Base-by-base conservation (phyloP, 495 filamentous ascomycete genomes). In the Margaritispora aquatica region DNA sequence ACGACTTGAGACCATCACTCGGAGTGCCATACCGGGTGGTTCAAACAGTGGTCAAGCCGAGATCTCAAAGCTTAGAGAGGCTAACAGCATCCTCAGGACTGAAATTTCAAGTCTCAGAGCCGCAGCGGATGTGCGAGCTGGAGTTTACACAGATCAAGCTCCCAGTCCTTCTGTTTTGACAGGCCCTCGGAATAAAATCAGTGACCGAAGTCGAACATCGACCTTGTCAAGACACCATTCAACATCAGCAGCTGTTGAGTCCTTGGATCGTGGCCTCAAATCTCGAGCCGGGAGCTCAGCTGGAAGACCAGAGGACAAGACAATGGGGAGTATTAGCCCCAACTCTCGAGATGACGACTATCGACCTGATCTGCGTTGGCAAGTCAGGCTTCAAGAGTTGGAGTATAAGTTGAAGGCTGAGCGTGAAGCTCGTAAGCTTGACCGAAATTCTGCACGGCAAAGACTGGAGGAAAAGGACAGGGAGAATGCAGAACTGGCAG, bases 321-420 rank as follows among this genome's bases (percentile, higher is more conserved):
- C 38, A 5, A 20, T 26, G 1, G 27, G 34, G 5, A 17, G 44
- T 15, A 17, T 44, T 3, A 44, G 38, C 41, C 26, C 41, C 11
- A 56, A 46, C n/a, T 21, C 22, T 26, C 17, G 47, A 10, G 61
- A 56, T 23, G 54, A 58, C 4, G 56, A 57, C 11, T 59, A 65
- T 19, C 23, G 36, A 1, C 80, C 80, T 54, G 86, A 94, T 57
- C 84, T 87, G 66, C 77, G 82, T 29, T 97, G 89, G 90, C 84
- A 92, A 64, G 80, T 95, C 48, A 76, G 95, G 20, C 73, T 98
- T 19, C 81, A 87, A 53, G 92, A 97, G 63, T 71, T 97, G 44
- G 95, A 98, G 77, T 82, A 85, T 66, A 82, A 92, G 63, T 77
- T 98, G 26, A 96, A 96, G 66, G 84, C 86, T 20, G 94, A 98